phyloP scores from a whole-genome alignment of 257 asterid species.

The Fraxinus excelsior region DNA sequence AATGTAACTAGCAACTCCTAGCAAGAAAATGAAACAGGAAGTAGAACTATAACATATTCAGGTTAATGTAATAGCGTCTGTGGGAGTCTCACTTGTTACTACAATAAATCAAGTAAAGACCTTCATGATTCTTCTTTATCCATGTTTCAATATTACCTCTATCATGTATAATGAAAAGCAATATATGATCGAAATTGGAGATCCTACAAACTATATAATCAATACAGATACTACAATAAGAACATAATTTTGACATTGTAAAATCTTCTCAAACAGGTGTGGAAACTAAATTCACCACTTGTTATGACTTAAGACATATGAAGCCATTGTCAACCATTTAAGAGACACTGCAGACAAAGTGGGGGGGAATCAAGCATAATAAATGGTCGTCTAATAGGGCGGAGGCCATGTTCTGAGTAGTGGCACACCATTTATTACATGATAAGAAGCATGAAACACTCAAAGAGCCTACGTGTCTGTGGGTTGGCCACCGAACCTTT shows the following conservation, averaged over 20 bases:
- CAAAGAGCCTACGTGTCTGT: not conserved
- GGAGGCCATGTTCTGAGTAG: not conserved
- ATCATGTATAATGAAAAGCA: not conserved
- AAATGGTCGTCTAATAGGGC: too few species aligned
- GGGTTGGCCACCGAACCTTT: not conserved
- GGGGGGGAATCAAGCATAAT: not conserved
- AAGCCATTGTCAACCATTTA: not conserved
- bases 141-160: not conserved
- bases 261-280: not conserved
- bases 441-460: not conserved
- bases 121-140: not conserved
- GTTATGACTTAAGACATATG: not conserved
- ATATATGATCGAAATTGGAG: not conserved
- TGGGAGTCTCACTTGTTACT: not conserved
- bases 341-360: not conserved
- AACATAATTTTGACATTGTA: not conserved
- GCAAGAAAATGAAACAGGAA: constrained; percentile 17
- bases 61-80: not conserved
- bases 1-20: not conserved
- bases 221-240: not conserved
- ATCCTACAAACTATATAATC: not conserved
- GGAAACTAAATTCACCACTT: not conserved
- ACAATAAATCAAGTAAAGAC: not conserved
- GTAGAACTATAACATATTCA: not conserved
- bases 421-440: not conserved